Conservation (phyloP, 371 early-diverging fungal species). For the Capillidium rhysosporum region DNA sequence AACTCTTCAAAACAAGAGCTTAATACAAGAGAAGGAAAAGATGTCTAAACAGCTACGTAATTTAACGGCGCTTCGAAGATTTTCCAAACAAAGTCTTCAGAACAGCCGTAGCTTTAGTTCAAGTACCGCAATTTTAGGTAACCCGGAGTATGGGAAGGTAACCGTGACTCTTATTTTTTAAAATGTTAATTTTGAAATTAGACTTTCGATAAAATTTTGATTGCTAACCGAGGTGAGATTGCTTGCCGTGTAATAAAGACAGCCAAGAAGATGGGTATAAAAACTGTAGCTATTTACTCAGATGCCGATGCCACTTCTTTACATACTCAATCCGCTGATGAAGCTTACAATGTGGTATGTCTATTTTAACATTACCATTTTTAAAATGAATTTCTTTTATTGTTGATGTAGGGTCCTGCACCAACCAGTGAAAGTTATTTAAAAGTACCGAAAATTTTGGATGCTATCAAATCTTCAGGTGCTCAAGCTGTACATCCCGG, state of each 20-base stretch:
- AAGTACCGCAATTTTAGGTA: neutral
- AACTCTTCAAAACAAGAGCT: no score
- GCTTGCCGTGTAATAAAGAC: conserved; percentile 84
- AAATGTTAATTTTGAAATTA: conserved; percentile 1
- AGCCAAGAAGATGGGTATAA: conserved; percentile 56
- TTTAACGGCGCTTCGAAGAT: no score
- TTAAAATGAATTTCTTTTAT: neutral
- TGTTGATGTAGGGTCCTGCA: conserved; percentile 24
- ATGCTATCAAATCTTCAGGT: conserved; percentile 28
- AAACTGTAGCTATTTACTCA: conserved; percentile 84
- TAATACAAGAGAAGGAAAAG: no score
- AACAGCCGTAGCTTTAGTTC: neutral
- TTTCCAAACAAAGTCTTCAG: no score
- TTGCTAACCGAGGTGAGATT: conserved; percentile 95
- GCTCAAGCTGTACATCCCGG: conserved; percentile 52
- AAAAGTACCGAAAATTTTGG: conserved; percentile 25
- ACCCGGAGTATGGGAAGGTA: conserved; percentile 2
- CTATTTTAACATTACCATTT: no score
- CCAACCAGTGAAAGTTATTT: conserved; percentile 37
- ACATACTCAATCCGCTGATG: conserved; percentile 55
- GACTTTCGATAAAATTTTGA: conserved; percentile 79
- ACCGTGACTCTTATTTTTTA: neutral
- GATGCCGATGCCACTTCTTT: conserved; percentile 62
- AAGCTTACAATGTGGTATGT: conserved; percentile 37
- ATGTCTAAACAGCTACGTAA: no score